Evolutionary conservation across 495 filamentous ascomycete species (phyloP).

Genomic region (Neurospora sp.): DNA sequence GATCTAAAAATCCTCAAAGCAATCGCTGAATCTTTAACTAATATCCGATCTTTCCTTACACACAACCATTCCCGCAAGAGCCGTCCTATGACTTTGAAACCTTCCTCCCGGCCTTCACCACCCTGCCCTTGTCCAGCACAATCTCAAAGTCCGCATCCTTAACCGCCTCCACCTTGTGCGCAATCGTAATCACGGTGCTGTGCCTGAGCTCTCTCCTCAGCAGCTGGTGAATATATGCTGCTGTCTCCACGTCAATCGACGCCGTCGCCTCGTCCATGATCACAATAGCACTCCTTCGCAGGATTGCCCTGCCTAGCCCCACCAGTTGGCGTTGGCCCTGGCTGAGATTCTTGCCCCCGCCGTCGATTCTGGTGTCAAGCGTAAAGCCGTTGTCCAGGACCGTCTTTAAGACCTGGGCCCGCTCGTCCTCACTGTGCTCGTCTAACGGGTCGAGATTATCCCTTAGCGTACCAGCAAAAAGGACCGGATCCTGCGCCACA

Average conservation of each 20-base stretch:
- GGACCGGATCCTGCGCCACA: conserved; percentile 52
- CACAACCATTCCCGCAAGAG: background rate
- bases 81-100: background rate
- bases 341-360: conserved; percentile 49
- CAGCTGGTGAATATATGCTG: conserved; percentile 65
- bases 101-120: conserved; percentile 24
- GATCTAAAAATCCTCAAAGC: background rate
- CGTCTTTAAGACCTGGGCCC: conserved; percentile 32
- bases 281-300: conserved; percentile 48
- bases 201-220: conserved; percentile 62
- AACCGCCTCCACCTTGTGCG: conserved; percentile 75
- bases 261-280: conserved; percentile 80
- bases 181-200: conserved; percentile 81
- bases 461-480: conserved; percentile 46
- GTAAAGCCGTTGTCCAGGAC: conserved; percentile 32
- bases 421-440: conserved; percentile 35
- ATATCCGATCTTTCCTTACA: background rate
- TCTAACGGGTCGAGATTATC: conserved; percentile 46
- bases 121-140: conserved; percentile 55
- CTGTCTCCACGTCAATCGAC: conserved; percentile 69
- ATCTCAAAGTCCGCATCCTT: conserved; percentile 64
- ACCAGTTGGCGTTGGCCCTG: conserved; percentile 54
- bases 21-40: background rate
- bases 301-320: conserved; percentile 46
- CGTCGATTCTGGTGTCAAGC: conserved; percentile 37